Percentiles rank a stretch among this genome's conserved stretches.
Conservation (phyloP, 768 basidiomycete species). For the Suillus americanus region DNA sequence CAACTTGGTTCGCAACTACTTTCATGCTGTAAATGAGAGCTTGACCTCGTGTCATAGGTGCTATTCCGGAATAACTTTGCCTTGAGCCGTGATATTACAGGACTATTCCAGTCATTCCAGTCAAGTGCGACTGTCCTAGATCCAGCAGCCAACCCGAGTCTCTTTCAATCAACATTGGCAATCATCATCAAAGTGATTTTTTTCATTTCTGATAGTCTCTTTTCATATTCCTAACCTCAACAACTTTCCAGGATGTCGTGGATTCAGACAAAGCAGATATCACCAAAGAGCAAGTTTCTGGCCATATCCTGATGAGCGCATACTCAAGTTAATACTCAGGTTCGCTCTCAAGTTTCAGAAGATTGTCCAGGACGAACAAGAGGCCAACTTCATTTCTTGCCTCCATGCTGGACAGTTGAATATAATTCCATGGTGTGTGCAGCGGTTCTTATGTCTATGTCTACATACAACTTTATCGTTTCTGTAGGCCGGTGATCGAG, state of each 20-base stretch:
- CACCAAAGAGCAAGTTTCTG: slow-evolving; percentile 46
- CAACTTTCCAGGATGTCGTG: slow-evolving; percentile 50
- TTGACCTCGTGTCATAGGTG: slow-evolving; percentile 38
- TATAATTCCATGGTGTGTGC: slow-evolving; percentile 57
- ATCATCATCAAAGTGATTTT: slow-evolving; percentile 60
- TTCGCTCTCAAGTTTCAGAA: slow-evolving; percentile 58
- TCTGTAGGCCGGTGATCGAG: slow-evolving; percentile 52
- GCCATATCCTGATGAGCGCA: not conserved
- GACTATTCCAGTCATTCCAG: slow-evolving; percentile 63
- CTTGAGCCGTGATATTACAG: slow-evolving; percentile 58
- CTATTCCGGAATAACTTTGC: slow-evolving; percentile 69
- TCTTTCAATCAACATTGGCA: slow-evolving; percentile 58
- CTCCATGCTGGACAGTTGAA: slow-evolving; percentile 54
- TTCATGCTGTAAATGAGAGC: not conserved
- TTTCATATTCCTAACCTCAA: not conserved
- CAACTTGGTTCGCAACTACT: slow-evolving; percentile 44
- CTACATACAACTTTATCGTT: not conserved
- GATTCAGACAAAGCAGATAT: slow-evolving; percentile 62
- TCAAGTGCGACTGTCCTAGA: slow-evolving; percentile 58
- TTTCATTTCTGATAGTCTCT: not conserved
- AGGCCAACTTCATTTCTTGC: slow-evolving; percentile 59
- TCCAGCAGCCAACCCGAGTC: slow-evolving; percentile 53
- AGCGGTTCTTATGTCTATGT: too few relatives aligned
- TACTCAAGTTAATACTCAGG: slow-evolving; percentile 27
- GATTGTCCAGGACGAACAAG: slow-evolving; percentile 64